These are phyloP conservation scores for Trichosporon sp. DNA, from an alignment of 1,284 basidiomycete genomes.

Conservation along the genomic window DNA sequence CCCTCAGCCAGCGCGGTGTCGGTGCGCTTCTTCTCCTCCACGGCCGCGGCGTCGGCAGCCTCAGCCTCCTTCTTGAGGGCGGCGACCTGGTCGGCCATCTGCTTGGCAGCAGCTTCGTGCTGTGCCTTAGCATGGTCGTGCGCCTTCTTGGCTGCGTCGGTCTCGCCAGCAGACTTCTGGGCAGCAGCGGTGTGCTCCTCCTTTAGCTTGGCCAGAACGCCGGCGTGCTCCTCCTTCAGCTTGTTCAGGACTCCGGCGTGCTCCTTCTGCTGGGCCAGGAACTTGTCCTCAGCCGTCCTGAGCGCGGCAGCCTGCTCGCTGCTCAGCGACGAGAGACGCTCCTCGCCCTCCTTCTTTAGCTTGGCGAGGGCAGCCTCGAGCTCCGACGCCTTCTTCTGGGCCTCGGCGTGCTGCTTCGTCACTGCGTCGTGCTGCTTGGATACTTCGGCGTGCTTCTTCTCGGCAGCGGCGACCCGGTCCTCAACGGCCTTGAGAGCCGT, in stretches of 20 bases:
- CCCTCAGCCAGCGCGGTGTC: background rate
- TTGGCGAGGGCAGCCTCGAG: slow-evolving; percentile 7
- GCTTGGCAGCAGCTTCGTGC: background rate
- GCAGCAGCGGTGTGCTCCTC: slow-evolving; percentile 15
- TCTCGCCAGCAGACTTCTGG: background rate
- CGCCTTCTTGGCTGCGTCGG: slow-evolving; percentile 2
- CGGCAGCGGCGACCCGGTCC: background rate
- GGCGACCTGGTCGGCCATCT: background rate
- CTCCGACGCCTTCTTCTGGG: background rate
- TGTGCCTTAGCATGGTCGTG: background rate
- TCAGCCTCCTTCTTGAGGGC: background rate
- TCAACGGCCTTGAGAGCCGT: slow-evolving; percentile 1
- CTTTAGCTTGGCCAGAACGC: background rate
- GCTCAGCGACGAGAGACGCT: background rate
- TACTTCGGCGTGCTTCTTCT: background rate
- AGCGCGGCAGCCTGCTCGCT: slow-evolving; percentile 7
- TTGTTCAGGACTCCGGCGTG: background rate
- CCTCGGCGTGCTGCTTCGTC: slow-evolving; percentile 18
- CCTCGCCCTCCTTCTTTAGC: slow-evolving; percentile 5
- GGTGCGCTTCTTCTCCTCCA: background rate
- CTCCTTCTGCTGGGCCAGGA: background rate
- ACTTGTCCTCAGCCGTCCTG: slow-evolving; percentile 13
- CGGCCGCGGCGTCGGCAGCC: background rate
- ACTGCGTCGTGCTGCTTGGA: slow-evolving; percentile 1
- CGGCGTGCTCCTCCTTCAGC: slow-evolving; percentile 17